Evolutionary conservation across 192 early-diverging fungal genomes (phyloP), one percentile per base, ranked within the genome.

Genomic region (Linnemannia exigua): DNA sequence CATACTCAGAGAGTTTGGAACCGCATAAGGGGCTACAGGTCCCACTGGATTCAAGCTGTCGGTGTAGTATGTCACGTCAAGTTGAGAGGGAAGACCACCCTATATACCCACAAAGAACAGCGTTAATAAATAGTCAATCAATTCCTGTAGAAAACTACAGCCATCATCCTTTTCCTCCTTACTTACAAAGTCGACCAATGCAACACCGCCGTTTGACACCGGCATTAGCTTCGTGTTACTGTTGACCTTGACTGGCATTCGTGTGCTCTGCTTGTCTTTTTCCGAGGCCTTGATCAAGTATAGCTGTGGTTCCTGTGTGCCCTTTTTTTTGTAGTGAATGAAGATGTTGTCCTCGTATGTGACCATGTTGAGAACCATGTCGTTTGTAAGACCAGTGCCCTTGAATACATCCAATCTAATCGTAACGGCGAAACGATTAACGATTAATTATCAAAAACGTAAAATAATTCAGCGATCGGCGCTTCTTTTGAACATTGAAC

Each of bases 331-430:
- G 74, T 76, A 76, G 31, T 67, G 36, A 44, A 76, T 48, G 44
- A 61, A 76, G 66, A 76, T 7, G 46, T n/a, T 28, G 28, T n/a
- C 25, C 58, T 20, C 7, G 22, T 31, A 76, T 28, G 67, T 15
- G 14, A 25, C 75, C 44, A 76, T 47, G 63, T 20, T 63, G 9
- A 68, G 31, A 28, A n/a, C n/a, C n/a, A 66, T 76, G 46, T 28
- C 35, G 3, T 1, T 71, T 28, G 20, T 3, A 31, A 72, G 44
- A 9, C 22, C n/a, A 20, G 7, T 1, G 25, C 11, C 0, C 6
- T 25, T 47, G 17, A 54, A 8, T 7, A 5, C 5, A 47, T 12
- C 0, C 72, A 73, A 54, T 38, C 52, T 54, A 54, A 5, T n/a
- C 22, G 35, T n/a, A 11, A 25, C 33, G 35, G 25, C 12, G 17